Evolutionary conservation across 2,329 filamentous ascomycete species (phyloP).

Genomic region (Teratosphaeria pseudoeucalypti): DNA sequence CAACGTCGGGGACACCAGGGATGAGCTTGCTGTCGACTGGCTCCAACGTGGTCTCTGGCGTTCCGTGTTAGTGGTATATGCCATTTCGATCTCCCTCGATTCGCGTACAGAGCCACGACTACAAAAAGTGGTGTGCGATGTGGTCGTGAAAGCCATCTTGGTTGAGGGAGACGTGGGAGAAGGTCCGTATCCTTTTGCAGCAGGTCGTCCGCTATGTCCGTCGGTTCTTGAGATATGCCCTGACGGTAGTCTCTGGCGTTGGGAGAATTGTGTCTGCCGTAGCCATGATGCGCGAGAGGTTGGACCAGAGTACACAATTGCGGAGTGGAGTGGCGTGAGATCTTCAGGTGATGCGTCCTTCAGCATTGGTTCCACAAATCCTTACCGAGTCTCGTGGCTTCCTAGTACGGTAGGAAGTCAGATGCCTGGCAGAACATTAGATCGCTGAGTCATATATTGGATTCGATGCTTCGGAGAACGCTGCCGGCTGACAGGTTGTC

Average conservation of each 20-base stretch:
- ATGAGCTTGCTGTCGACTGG: conserved; percentile 39
- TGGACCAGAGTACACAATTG: neutral
- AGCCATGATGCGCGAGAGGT: neutral
- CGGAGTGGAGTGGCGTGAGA: neutral
- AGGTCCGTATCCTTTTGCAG: conserved; percentile 65
- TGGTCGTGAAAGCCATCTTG: conserved; percentile 67
- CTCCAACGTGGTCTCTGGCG: conserved; percentile 50
- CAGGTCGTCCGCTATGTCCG: conserved; percentile 53
- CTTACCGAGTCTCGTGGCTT: too few species aligned
- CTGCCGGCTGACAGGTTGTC: too few species aligned
- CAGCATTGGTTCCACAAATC: neutral
- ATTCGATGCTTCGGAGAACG: too few species aligned
- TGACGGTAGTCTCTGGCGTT: conserved; percentile 33
- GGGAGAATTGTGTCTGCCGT: neutral
- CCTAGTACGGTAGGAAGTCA: too few species aligned
- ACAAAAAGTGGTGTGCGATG: conserved; percentile 66
- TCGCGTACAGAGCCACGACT: conserved; percentile 67
- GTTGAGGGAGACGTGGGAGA: conserved; percentile 75
- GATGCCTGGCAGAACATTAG: too few species aligned
- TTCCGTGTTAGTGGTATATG: conserved; percentile 52
- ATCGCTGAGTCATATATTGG: too few species aligned
- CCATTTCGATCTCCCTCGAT: conserved; percentile 47
- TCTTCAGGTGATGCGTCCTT: neutral
- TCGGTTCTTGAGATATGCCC: conserved; percentile 46
- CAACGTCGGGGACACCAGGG: conserved; percentile 46